Evolutionary conservation across 495 filamentous ascomycete genomes (phyloP), one percentile per base, ranked within the genome.

Genomic region (Aspergillus nanangensis): DNA sequence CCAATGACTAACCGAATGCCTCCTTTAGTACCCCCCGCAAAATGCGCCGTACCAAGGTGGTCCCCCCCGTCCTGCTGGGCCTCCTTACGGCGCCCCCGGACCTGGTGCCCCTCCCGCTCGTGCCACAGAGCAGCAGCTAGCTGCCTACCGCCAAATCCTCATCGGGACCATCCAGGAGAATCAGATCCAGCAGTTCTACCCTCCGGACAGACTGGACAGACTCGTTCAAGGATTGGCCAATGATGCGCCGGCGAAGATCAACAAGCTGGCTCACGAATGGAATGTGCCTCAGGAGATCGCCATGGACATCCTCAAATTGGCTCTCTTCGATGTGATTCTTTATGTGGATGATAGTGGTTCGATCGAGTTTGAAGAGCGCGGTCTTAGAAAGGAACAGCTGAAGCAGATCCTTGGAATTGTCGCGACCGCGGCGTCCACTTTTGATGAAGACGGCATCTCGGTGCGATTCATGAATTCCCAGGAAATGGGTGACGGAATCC

Each of bases 261-360:
- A 71, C 46, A 70, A 67, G 40, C 45, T 84, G 15, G 74, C 73
- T 44, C 61, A 72, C 34, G 72, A 72, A 41, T 83, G 80, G 76
- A 56, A 63, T 17, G 66, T 88, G 24, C 72, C 72, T 0, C 72
- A 65, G 48, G 84, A 87, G 56, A 71, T 87, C 13, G 83, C 77
- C 4, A 79, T 75, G 44, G 84, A 87, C 60, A 71, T 87, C 41
- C 78, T 84, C 44, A 84, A 84, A 56, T 71, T 87, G 8, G 70
- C 77, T 2, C 60, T 88, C 39, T 88, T 77, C 55, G 84, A 88
- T 49, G 74, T 84, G 25, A 64, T 84, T 38, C 67, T 88, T 21
- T 86, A 82, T 53, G 81, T 87, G 40, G 83, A 87, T 55, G 84
- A 88, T 60, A 84, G 80, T 59, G 84, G 84, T 10, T 87, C 84